Base-by-base conservation (phyloP, 2,329 filamentous ascomycete genomes). In the Ascochyta rabiei region DNA sequence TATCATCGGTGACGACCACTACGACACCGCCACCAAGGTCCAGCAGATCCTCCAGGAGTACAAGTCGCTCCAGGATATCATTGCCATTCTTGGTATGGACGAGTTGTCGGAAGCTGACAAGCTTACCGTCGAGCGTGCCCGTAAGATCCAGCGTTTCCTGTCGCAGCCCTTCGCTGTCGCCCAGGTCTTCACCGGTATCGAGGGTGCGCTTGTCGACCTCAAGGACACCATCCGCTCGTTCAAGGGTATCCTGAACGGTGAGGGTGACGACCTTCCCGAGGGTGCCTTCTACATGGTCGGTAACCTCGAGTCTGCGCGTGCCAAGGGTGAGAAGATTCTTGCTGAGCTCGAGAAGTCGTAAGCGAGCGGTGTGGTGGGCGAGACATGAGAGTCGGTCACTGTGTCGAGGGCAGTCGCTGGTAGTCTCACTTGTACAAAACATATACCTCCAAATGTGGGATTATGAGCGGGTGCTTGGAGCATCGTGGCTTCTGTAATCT, bases 51-150 rank as follows among this genome's bases (percentile, higher is more conserved):
- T 99, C 79, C 95, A 99, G 84, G 95, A 98, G 86, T 99, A 99
- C 90, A 98, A 98, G 90, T 98, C 93, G 66, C 91, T 99, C 70
- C 95, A 99, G 85, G 95, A 99, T 85, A 99, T 99, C 88, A 97
- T 97, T 86, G 95, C 95, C 82, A 99, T 99, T 92, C 83, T 98
- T 79, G 93, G 93, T 89, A 98, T 99, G 95, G 95, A 99, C 82
- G 95, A 99, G 81, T 84, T 99, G 82, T 98, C 95, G 66, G 95
- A 98, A 86, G 90, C 90, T 74, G 95, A 99, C 82, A 97, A 99
- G 89, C 88, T 99, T 75, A 98, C 95, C 73, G 95, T 99, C 86
- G 95, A 99, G 89, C 95, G 95, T 88, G 95, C 95, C 81, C 93
- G 95, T 86, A 98, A 98, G 88, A 89, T 99, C 79, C 95, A 99